phyloP scores from a whole-genome alignment of 2,329 filamentous ascomycete genomes.

The Cyphellophora attinorum region DNA sequence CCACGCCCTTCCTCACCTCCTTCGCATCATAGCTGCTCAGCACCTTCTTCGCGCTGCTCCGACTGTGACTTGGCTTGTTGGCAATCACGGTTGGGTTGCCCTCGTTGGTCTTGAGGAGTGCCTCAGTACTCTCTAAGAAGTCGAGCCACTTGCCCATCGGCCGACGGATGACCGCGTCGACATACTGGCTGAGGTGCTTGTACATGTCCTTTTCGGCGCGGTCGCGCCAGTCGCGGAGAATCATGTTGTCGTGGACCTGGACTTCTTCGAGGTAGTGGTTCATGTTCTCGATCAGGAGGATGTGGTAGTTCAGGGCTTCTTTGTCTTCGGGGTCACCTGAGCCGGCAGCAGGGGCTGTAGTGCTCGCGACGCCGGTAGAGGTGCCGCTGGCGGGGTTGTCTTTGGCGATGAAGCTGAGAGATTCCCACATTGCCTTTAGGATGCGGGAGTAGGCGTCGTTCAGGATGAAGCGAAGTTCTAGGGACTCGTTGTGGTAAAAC shows the following conservation, averaged over 20 bases:
- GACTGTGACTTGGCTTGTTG: slow-evolving; percentile 71
- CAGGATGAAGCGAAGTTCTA: slow-evolving; percentile 65
- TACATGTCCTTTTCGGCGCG: slow-evolving; percentile 68
- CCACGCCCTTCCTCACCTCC: slow-evolving; percentile 82
- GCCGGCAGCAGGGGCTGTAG: slow-evolving; percentile 9
- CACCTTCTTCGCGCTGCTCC: slow-evolving; percentile 75
- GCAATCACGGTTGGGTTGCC: slow-evolving; percentile 57
- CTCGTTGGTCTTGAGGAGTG: slow-evolving; percentile 39
- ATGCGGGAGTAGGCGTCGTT: slow-evolving; percentile 83
- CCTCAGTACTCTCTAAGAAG: slow-evolving; percentile 81
- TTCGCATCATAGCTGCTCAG: slow-evolving; percentile 70
- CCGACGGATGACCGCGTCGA: slow-evolving; percentile 77
- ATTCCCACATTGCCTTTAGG: slow-evolving; percentile 94
- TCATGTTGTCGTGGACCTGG: slow-evolving; percentile 60
- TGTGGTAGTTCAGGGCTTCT: slow-evolving; percentile 93
- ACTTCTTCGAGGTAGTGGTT: slow-evolving; percentile 94
- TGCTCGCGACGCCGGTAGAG: slow-evolving; percentile 23
- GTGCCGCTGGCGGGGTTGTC: slow-evolving; percentile 47
- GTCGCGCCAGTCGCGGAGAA: slow-evolving; percentile 74
- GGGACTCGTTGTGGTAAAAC: slow-evolving; percentile 42
- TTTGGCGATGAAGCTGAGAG: slow-evolving; percentile 85
- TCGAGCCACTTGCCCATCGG: slow-evolving; percentile 79
- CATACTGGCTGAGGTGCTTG: slow-evolving; percentile 81
- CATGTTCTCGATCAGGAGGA: slow-evolving; percentile 97
- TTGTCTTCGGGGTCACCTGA: slow-evolving; percentile 74